These are phyloP conservation scores for Auricularia cornea DNA, from an alignment of 768 basidiomycete genomes.

Conservation along the genomic window DNA sequence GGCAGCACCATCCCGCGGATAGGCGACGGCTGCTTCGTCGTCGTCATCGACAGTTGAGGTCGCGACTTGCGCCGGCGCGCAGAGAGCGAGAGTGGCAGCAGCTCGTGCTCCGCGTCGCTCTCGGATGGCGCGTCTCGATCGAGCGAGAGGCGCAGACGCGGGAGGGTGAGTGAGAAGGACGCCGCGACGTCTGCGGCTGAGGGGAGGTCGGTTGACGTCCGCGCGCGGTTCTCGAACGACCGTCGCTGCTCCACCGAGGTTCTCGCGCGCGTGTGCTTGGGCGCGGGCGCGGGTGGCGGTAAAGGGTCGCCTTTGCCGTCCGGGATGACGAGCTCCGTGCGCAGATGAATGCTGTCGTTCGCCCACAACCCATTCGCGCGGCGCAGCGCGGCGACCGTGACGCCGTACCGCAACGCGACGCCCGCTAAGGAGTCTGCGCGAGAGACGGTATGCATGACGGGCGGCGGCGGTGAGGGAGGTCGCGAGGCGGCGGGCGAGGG, in stretches of 20 bases:
- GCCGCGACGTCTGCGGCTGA: background rate
- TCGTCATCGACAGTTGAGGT: background rate
- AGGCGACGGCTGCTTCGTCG: background rate
- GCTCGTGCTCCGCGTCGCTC: too few species aligned
- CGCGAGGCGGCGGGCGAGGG: background rate
- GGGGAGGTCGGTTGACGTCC: background rate
- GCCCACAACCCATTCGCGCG: conserved; percentile 90
- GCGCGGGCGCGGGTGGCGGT: background rate
- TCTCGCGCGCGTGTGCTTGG: background rate
- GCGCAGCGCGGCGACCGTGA: conserved; percentile 73
- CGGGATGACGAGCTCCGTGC: conserved; percentile 75
- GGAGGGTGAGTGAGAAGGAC: background rate
- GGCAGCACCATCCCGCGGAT: background rate
- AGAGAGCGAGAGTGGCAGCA: too few species aligned
- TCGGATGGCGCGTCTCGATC: background rate
- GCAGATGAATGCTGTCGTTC: conserved; percentile 84
- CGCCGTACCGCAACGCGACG: conserved; percentile 83
- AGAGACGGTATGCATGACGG: conserved; percentile 36
- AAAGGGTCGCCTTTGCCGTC: conserved; percentile 7
- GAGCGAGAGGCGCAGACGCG: background rate
- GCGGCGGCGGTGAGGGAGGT: background rate
- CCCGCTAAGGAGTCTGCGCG: conserved; percentile 75
- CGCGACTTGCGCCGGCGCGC: background rate
- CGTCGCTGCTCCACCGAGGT: too few species aligned
- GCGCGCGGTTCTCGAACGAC: too few species aligned